phyloP scores from a whole-genome alignment of 2,329 filamentous ascomycete species.

The Trichoderma aggressivum region DNA sequence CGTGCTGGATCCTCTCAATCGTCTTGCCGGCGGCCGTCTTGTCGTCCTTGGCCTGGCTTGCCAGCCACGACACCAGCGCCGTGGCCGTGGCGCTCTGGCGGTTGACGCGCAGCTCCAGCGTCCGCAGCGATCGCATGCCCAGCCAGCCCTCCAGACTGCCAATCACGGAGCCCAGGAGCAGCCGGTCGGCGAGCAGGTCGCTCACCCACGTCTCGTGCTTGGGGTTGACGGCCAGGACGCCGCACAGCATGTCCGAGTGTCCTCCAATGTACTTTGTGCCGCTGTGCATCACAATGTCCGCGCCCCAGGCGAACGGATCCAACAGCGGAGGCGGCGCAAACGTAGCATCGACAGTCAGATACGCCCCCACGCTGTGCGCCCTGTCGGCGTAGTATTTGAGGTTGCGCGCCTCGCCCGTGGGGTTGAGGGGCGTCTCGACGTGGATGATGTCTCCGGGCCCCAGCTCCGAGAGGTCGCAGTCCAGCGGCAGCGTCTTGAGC shows the following conservation, averaged over 20 bases:
- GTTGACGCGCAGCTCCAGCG: conserved; percentile 76
- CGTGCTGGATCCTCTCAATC: conserved; percentile 67
- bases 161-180: conserved; percentile 80
- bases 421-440: conserved; percentile 92
- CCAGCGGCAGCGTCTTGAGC: conserved; percentile 67
- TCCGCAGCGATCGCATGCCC: conserved; percentile 79
- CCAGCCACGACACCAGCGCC: conserved; percentile 69
- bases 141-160: conserved; percentile 91
- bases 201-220: conserved; percentile 54
- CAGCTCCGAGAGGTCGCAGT: conserved; percentile 63
- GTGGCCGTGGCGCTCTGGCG: conserved; percentile 71
- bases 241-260: conserved; percentile 90
- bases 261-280: conserved; percentile 97
- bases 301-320: conserved; percentile 78
- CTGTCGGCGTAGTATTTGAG: conserved; percentile 68
- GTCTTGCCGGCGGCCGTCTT: conserved; percentile 47
- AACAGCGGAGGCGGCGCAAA: conserved; percentile 88
- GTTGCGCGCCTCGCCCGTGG: conserved; percentile 75
- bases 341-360: conserved; percentile 81
- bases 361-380: conserved; percentile 70
- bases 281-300: conserved; percentile 85
- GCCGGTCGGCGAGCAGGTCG: conserved; percentile 62
- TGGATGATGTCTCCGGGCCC: conserved; percentile 80
- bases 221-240: conserved; percentile 67
- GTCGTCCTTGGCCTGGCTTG: conserved; percentile 42